Base-by-base conservation (phyloP, 306 rosid species). In the Hippophae gyantsensis region DNA sequence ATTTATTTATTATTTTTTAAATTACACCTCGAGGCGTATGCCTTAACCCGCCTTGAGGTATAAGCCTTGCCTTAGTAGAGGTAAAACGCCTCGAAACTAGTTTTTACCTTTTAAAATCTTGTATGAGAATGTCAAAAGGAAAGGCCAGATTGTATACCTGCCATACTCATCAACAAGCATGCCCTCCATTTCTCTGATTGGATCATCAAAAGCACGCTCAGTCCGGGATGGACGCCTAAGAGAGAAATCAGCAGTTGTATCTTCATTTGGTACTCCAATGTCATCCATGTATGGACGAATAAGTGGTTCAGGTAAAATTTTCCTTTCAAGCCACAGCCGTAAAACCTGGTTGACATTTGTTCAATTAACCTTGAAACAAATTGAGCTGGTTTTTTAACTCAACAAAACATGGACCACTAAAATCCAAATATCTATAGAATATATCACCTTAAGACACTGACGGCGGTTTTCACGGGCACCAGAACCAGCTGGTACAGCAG, bases 81-180 rank as follows among this genome's bases (percentile, higher is more conserved):
- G 23, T 18, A 18, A 18, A 18, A 18, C 23, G 23, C 23, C 23
- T 1, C 23, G 23, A 18, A 1, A 1, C 23, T 18, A 18, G 23
- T 18, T 18, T 18, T 18, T 1, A 18, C 23, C 23, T 18, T 18
- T 0, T 18, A 18, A 18, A 18, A 18, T 18, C 23, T 1, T 18
- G 23, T 18, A 32, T 32, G 38, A 32, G 4, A 32, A 4, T 32
- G 38, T 32, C 38, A 32, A 32, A 32, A 32, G 38, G 38, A 2
- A 32, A 32, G 38, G 38, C 38, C 38, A 32, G 23, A 18, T 18
- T 18, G 5, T 32, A 32, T 32, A 92, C 99, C 99, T 93, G 67
- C 99, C 99, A 70, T 93, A 93, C 76, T 93, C 99, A 75, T 93
- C 99, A 74, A 93, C 99, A 70, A 88, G 82, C 99, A 93, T 93